Percentiles rank a stretch among this genome's conserved stretches.
These are phyloP conservation scores for Avena atlantica DNA, from an alignment of 176 grass and related monocot genomes.

Conservation along the genomic window DNA sequence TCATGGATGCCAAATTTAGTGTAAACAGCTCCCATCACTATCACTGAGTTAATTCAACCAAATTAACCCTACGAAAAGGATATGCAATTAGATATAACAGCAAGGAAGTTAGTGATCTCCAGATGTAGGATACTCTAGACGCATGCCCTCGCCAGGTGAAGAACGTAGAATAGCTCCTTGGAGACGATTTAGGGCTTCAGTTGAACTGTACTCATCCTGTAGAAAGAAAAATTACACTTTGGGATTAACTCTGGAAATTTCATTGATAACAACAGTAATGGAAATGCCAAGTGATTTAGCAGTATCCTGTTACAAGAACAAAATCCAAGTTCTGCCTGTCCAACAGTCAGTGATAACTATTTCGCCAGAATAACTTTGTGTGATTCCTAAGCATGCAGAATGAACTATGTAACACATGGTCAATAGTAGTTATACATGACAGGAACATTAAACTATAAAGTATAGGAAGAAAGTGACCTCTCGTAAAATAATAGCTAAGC, in stretches of 20 bases:
- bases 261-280: background rate
- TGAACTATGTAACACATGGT: background rate
- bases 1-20: slow-evolving; percentile 15
- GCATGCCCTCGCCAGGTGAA: slow-evolving; percentile 78
- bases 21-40: background rate
- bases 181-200: slow-evolving; percentile 76
- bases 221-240: slow-evolving; percentile 38
- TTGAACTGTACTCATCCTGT: slow-evolving; percentile 79
- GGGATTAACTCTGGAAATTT: background rate
- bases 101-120: slow-evolving; percentile 31
- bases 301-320: background rate
- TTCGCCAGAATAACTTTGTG: background rate
- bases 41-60: background rate
- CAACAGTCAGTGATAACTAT: slow-evolving; percentile 17
- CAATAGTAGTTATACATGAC: background rate
- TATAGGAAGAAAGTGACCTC: background rate
- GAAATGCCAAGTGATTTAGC: background rate
- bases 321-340: background rate
- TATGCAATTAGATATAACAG: slow-evolving; percentile 28
- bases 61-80: slow-evolving; percentile 7
- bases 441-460: background rate
- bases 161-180: slow-evolving; percentile 82
- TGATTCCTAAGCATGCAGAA: background rate
- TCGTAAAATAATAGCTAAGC: background rate
- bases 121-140: slow-evolving; percentile 91